Evolutionary conservation across 306 rosid genomes (phyloP).

Genomic region (Castanea mollissima): DNA sequence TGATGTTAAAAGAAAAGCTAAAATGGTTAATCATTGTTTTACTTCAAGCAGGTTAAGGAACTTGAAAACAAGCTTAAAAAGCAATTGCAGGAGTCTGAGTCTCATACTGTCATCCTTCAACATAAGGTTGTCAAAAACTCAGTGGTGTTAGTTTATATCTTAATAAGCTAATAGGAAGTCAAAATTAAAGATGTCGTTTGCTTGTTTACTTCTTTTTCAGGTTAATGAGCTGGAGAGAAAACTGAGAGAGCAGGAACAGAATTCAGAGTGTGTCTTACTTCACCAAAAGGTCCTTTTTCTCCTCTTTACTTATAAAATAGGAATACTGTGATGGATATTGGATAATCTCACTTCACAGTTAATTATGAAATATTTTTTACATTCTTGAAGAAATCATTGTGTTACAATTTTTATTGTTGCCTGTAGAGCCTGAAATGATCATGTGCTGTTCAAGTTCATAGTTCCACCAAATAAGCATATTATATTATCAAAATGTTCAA

Average conservation of each 20-base stretch:
- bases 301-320: neutral
- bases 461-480: no score
- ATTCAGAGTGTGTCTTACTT: conserved; percentile 42
- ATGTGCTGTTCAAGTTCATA: no score
- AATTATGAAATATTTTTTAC: no score
- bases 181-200: neutral
- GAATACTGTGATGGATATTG: neutral
- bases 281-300: conserved; percentile 50
- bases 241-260: conserved; percentile 63
- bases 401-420: no score
- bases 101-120: conserved; percentile 50
- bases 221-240: conserved; percentile 66
- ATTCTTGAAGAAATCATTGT: no score
- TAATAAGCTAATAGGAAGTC: conserved; percentile 10
- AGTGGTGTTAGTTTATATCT: neutral
- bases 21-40: conserved; percentile 6
- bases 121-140: conserved; percentile 55
- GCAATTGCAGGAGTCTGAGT: conserved; percentile 63
- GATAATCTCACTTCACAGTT: neutral
- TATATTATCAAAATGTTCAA: no score
- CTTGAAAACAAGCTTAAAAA: conserved; percentile 61
- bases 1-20: conserved; percentile 1
- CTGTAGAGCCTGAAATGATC: no score
- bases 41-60: conserved; percentile 59
- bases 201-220: conserved; percentile 34